These are phyloP conservation scores for Alliaria petiolata DNA, from an alignment of 345 rosid species.

Conservation along the genomic window DNA sequence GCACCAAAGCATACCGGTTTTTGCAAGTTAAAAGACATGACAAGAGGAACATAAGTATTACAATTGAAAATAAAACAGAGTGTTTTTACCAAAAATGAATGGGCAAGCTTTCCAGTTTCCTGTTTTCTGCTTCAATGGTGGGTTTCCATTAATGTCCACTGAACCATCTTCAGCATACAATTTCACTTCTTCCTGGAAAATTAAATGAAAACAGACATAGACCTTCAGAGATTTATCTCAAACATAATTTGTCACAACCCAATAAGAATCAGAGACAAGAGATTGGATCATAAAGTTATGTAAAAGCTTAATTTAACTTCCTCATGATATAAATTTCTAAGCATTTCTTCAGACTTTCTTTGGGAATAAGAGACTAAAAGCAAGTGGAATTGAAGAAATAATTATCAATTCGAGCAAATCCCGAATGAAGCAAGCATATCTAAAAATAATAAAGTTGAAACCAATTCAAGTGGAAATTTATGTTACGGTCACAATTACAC, in stretches of 20 bases:
- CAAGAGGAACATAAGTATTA: not conserved
- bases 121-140: constrained; percentile 52
- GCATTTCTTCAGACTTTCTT: too few species aligned
- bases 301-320: not conserved
- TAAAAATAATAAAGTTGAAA: not conserved
- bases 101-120: constrained; percentile 91
- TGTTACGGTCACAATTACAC: not conserved
- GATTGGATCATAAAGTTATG: not conserved
- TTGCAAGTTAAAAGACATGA: not conserved
- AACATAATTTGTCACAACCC: not conserved
- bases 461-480: not conserved
- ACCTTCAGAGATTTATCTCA: not conserved
- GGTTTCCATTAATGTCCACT: constrained; percentile 50
- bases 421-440: not conserved
- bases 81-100: constrained; percentile 56
- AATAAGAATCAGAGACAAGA: not conserved
- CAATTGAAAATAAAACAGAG: not conserved
- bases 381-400: not conserved
- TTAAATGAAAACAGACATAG: not conserved
- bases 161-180: constrained; percentile 88
- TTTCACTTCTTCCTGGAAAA: constrained; percentile 31
- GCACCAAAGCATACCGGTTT: not conserved
- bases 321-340: too few species aligned
- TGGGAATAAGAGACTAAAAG: not conserved
- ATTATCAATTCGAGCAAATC: not conserved